A percentile compares a stretch with the other conserved stretches of the same genome.
Evolutionary conservation across 208 protist genomes (phyloP).

Genomic region (Crithidia fasciculata): DNA sequence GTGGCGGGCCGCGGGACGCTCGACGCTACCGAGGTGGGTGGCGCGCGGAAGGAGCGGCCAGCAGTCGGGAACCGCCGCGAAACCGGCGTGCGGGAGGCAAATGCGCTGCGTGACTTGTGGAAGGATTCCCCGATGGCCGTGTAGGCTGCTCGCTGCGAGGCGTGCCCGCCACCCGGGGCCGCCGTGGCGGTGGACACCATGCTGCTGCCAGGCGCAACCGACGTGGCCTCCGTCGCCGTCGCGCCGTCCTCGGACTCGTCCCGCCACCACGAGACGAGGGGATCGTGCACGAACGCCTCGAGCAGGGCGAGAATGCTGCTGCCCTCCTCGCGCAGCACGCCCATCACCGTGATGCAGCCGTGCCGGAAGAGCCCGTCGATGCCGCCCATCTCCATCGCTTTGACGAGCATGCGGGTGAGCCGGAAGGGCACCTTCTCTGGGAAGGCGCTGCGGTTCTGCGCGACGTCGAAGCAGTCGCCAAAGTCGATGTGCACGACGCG

Average conservation of each 20-base stretch:
- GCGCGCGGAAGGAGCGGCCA: slow-evolving; percentile 24
- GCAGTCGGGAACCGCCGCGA: slow-evolving; percentile 17
- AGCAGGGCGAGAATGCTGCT: slow-evolving; percentile 99
- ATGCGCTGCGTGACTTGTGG: slow-evolving; percentile 35
- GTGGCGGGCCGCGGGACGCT: not conserved
- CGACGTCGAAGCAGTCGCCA: slow-evolving; percentile 99
- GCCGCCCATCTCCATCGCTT: slow-evolving; percentile 99
- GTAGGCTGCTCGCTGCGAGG: slow-evolving; percentile 41
- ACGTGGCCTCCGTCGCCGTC: slow-evolving; percentile 10
- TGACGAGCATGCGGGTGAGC: slow-evolving; percentile 99
- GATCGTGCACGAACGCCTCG: slow-evolving; percentile 99
- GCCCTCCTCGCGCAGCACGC: slow-evolving; percentile 97
- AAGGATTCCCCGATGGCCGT: slow-evolving; percentile 46
- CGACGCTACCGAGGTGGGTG: slow-evolving; percentile 17
- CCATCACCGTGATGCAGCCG: slow-evolving; percentile 98
- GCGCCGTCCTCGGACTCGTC: slow-evolving; percentile 39
- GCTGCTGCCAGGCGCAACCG: slow-evolving; percentile 23
- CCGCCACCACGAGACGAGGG: slow-evolving; percentile 99
- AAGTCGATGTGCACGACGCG: slow-evolving; percentile 99
- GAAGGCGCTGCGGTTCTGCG: slow-evolving; percentile 96
- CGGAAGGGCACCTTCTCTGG: slow-evolving; percentile 99
- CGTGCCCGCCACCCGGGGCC: slow-evolving; percentile 17
- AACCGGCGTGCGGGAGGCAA: slow-evolving; percentile 29
- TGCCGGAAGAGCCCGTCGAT: slow-evolving; percentile 99
- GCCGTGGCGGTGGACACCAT: slow-evolving; percentile 12